These are phyloP conservation scores for Sugiyamaella lignohabitans DNA, from an alignment of 805 yeast species.

Conservation along the genomic window DNA sequence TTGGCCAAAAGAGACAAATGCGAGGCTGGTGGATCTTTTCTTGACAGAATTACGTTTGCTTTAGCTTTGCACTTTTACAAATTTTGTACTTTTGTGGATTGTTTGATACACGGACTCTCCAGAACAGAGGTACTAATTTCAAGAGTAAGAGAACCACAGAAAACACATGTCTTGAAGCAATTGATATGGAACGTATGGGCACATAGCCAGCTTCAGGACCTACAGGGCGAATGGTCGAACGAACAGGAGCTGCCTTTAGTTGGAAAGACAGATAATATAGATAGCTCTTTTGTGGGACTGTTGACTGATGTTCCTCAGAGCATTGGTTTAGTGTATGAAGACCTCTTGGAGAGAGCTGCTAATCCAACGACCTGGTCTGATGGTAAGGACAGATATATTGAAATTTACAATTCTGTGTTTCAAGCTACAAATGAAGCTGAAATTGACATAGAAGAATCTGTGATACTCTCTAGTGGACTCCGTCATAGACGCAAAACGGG, in stretches of 20 bases:
- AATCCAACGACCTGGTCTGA: conserved; percentile 8
- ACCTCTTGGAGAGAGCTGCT: not conserved
- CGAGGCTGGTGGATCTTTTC: not conserved
- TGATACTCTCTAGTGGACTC: too few relatives aligned
- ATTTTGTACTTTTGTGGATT: too few relatives aligned
- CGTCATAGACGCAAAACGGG: too few relatives aligned
- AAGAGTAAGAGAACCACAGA: too few relatives aligned
- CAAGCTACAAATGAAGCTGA: not conserved
- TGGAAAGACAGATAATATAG: not conserved
- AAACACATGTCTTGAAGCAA: too few relatives aligned
- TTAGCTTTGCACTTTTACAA: too few relatives aligned
- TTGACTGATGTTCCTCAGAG: not conserved
- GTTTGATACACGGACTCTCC: too few relatives aligned
- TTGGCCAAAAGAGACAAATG: not conserved
- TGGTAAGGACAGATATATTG: conserved; percentile 2
- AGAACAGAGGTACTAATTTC: too few relatives aligned
- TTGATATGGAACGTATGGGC: too few relatives aligned
- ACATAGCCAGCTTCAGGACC: too few relatives aligned
- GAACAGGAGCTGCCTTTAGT: too few relatives aligned
- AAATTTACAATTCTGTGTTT: conserved; percentile 10
- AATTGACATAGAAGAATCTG: not conserved
- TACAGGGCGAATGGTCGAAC: too few relatives aligned
- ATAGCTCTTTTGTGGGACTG: not conserved
- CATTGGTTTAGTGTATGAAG: not conserved
- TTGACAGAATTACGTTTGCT: not conserved